Conservation (phyloP, 768 basidiomycete genomes). For the Mrakia gelida region DNA sequence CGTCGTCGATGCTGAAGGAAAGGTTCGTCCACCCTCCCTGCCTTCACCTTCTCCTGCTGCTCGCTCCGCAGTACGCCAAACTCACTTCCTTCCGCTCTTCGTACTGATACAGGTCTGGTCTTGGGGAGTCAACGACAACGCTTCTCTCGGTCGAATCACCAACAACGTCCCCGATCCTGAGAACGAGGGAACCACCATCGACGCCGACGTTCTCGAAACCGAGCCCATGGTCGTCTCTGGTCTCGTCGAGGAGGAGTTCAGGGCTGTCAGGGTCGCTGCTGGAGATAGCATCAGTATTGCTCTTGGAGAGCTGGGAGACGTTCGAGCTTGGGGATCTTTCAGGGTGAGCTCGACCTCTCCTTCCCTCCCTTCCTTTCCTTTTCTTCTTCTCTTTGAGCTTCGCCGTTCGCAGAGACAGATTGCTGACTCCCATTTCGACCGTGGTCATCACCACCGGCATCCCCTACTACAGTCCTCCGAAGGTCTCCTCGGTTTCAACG, state of each 20-base stretch:
- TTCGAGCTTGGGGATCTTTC: conserved; percentile 33
- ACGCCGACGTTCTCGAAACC: conserved; percentile 29
- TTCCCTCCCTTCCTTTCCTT: background rate
- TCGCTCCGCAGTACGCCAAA: background rate
- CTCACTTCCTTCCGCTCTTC: background rate
- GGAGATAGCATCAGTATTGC: conserved; percentile 32
- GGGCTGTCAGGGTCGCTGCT: conserved; percentile 30
- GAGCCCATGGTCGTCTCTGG: conserved; percentile 29
- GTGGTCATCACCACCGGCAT: too few relatives aligned
- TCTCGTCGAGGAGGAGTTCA: conserved; percentile 28
- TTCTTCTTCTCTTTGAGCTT: background rate
- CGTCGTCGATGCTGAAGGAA: conserved; percentile 82
- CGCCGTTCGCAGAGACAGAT: background rate
- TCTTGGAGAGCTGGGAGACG: conserved; percentile 29
- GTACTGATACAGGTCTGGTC: conserved; percentile 28
- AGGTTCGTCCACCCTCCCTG: conserved; percentile 55
- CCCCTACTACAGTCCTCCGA: conserved; percentile 49
- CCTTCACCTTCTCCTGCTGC: background rate
- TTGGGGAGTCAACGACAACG: conserved; percentile 33
- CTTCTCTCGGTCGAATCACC: conserved; percentile 30
- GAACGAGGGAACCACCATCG: conserved; percentile 20
- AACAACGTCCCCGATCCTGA: conserved; percentile 26
- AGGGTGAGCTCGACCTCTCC: conserved; percentile 21
- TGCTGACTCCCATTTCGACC: background rate
- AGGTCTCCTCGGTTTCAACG: conserved; percentile 73